Percentiles rank a stretch among this genome's conserved stretches.
Conservation (phyloP, 1,284 basidiomycete species). For the Hemileia vastatrix region DNA sequence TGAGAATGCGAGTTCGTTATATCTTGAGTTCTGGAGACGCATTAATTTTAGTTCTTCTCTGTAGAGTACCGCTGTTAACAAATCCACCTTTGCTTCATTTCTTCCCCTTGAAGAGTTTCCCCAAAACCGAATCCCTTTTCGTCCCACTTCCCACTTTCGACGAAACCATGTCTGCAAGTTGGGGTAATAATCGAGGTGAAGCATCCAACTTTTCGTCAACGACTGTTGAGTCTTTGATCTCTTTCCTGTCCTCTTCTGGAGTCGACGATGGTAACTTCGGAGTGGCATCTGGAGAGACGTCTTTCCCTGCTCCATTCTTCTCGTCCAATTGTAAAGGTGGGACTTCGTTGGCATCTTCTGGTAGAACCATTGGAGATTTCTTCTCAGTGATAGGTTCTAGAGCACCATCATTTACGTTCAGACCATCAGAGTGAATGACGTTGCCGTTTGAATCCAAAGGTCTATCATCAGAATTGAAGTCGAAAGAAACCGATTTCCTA, state of each 20-base stretch:
- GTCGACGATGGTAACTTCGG: not conserved
- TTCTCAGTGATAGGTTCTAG: constrained; percentile 13
- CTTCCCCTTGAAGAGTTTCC: too few relatives aligned
- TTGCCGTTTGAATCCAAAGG: not conserved
- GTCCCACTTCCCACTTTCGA: not conserved
- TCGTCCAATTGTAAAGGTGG: not conserved
- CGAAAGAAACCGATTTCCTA: not conserved
- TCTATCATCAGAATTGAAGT: constrained; percentile 1
- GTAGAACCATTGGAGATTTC: constrained; percentile 4
- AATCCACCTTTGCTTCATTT: too few relatives aligned
- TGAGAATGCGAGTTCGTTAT: too few relatives aligned
- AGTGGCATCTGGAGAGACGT: not conserved
- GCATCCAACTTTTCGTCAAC: not conserved
- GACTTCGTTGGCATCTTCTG: not conserved
- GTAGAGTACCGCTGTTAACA: too few relatives aligned
- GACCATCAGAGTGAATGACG: not conserved
- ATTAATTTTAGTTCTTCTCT: too few relatives aligned
- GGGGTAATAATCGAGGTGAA: not conserved
- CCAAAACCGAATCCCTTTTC: not conserved
- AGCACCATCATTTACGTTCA: not conserved
- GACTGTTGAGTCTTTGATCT: not conserved
- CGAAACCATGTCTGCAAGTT: not conserved
- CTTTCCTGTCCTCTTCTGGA: not conserved
- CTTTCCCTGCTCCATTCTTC: too few relatives aligned
- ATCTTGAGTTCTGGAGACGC: too few relatives aligned